Evolutionary conservation across 1,139 yeast species (phyloP).

Genomic region (Pichia sp.): DNA sequence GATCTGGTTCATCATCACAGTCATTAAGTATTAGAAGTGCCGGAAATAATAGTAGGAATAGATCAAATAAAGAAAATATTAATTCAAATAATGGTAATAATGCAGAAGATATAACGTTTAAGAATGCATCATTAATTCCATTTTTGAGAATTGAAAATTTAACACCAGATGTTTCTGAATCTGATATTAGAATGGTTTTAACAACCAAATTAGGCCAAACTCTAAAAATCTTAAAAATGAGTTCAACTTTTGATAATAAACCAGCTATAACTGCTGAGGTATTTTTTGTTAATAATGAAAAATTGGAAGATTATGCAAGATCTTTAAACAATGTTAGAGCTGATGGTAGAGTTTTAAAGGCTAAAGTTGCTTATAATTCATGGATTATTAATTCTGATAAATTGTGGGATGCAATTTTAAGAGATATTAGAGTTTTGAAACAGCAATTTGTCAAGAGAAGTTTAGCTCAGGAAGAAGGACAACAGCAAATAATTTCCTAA

Average conservation of each 20-base stretch:
- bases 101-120: slow-evolving; percentile 10
- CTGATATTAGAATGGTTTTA: slow-evolving; percentile 17
- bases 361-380: slow-evolving; percentile 16
- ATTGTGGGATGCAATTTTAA: slow-evolving; percentile 14
- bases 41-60: neutral
- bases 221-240: slow-evolving; percentile 9
- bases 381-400: slow-evolving; percentile 12
- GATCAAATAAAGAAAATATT: neutral
- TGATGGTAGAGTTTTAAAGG: slow-evolving; percentile 19
- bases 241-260: neutral
- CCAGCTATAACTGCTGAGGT: slow-evolving; percentile 22
- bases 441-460: slow-evolving; percentile 2
- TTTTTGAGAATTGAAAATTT: slow-evolving; percentile 22
- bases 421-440: slow-evolving; percentile 11
- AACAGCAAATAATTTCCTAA: neutral
- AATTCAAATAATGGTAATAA: neutral
- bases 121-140: slow-evolving; percentile 19
- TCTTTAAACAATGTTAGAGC: slow-evolving; percentile 17
- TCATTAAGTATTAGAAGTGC: neutral
- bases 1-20: neutral
- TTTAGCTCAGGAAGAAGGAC: neutral
- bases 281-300: slow-evolving; percentile 17
- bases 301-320: slow-evolving; percentile 13
- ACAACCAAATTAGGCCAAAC: slow-evolving; percentile 7
- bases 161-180: slow-evolving; percentile 16